Percentiles rank a stretch among this genome's conserved stretches.
Evolutionary conservation across 768 basidiomycete genomes (phyloP).

Genomic region (Leccinum uliginosum): DNA sequence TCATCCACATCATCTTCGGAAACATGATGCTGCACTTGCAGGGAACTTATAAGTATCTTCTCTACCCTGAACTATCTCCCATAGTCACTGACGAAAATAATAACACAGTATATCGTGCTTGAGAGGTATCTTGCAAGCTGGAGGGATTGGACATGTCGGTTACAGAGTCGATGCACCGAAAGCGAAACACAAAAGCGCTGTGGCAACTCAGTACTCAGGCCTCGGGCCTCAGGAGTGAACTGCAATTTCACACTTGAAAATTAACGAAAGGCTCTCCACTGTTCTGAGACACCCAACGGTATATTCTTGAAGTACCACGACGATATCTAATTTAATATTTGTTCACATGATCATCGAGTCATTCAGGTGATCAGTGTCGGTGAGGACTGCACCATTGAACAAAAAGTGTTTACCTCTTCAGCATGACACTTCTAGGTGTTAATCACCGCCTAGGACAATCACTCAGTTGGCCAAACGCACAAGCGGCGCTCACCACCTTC

Average conservation of each 20-base stretch:
- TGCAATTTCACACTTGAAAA: neutral
- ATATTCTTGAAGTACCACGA: neutral
- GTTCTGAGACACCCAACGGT: neutral
- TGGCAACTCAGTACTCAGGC: too few species aligned
- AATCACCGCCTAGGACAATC: neutral
- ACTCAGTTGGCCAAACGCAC: neutral
- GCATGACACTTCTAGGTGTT: neutral
- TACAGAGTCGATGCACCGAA: neutral
- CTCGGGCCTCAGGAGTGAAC: too few species aligned
- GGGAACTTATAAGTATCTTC: neutral
- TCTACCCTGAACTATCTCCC: neutral
- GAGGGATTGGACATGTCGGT: neutral
- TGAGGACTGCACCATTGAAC: neutral
- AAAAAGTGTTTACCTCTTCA: neutral
- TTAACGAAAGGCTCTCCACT: neutral
- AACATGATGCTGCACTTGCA: neutral
- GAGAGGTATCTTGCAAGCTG: neutral
- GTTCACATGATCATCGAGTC: neutral
- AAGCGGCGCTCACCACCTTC: too few species aligned
- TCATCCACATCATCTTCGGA: neutral
- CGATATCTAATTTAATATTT: too few species aligned
- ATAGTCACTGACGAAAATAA: too few species aligned
- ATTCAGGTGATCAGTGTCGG: neutral
- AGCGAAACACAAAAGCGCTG: neutral
- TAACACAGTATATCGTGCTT: neutral